Evolutionary conservation across 106 monocot genomes (phyloP), one percentile per base, ranked within the genome.

Genomic region (Platanthera zijinensis): DNA sequence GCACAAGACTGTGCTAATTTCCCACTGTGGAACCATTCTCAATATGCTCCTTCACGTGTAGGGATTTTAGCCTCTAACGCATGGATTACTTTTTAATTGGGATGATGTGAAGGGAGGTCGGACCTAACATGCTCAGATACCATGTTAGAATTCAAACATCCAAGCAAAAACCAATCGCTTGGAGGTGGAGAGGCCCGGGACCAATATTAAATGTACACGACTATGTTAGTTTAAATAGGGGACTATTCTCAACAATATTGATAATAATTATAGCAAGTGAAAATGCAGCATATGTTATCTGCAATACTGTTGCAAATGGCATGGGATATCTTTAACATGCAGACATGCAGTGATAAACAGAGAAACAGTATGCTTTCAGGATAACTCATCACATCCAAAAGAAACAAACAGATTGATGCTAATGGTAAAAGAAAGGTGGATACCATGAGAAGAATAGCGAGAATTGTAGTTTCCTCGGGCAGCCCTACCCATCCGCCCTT

Each of bases 401-500:
- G 19, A 17, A 56, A 5, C 18, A 48, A 48, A 54, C 2, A 39
- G 32, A 62, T 21, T 17, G 72, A 72, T 18, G 71, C 22, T 53
- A 7, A 53, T 52, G 53, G 49, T 15, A 15, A 68, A 52, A 69
- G 30, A 51, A 30, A 52, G 32, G 54, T 47, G 9, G 61, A 74
- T 87, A 92, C 92, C 92, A 82, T 80, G 69, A 69, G 80, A 73
- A 46, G 69, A 14, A 61, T 80, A 51, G 5, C 78, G 82, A 45
- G 86, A 79, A 81, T 84, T 80, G 80, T 80, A 92, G 77, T 69
- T 85, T 71, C 89, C 89, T 67, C 84, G 80, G 71, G 82, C 88
- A 70, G 86, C 76, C 75, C 87, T 83, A 50, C 57, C 79, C 57
- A 80, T 86, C 72, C 85, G 82, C 51, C 87, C 95, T 53, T 87